A percentile compares a stretch with the other conserved stretches of the same genome.
These are phyloP conservation scores for Candida ponderosae DNA, from an alignment of 805 yeast species.

Conservation along the genomic window DNA sequence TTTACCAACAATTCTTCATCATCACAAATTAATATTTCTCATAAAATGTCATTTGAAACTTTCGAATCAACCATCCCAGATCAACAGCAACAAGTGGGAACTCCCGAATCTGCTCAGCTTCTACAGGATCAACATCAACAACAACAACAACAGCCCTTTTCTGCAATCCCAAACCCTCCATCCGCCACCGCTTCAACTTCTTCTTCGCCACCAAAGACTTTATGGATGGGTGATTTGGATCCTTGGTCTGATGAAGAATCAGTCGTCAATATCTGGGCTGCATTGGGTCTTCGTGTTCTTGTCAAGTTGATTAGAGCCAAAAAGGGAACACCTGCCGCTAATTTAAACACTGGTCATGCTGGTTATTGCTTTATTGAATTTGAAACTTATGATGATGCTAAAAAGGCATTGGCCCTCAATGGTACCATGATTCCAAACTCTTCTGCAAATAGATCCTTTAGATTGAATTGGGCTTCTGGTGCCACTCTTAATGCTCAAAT, in stretches of 20 bases:
- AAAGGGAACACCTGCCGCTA: slow-evolving; percentile 28
- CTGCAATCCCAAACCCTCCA: slow-evolving; percentile 45
- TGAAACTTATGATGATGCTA: slow-evolving; percentile 60
- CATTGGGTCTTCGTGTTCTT: slow-evolving; percentile 44
- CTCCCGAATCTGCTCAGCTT: neutral
- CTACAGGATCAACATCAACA: slow-evolving; percentile 23
- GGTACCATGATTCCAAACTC: slow-evolving; percentile 57
- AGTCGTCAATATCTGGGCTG: slow-evolving; percentile 51
- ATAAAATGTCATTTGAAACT: too few relatives aligned
- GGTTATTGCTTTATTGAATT: slow-evolving; percentile 81
- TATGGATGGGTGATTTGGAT: slow-evolving; percentile 88
- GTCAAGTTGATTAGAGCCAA: slow-evolving; percentile 60
- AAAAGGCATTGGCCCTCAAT: slow-evolving; percentile 57
- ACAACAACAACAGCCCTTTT: slow-evolving; percentile 24
- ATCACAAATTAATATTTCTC: too few relatives aligned
- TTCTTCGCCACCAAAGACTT: slow-evolving; percentile 51
- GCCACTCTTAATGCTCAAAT: slow-evolving; percentile 69
- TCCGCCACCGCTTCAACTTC: slow-evolving; percentile 37
- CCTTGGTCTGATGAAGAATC: slow-evolving; percentile 69
- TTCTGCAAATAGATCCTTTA: slow-evolving; percentile 43
- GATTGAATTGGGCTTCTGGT: slow-evolving; percentile 81
- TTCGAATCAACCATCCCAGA: neutral
- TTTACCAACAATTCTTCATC: too few relatives aligned
- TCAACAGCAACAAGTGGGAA: too few relatives aligned
- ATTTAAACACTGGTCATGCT: slow-evolving; percentile 31